Percentiles rank a stretch among this genome's conserved stretches.
phyloP scores from a whole-genome alignment of 768 basidiomycete species.

The Leucosporidium creatinivorum region DNA sequence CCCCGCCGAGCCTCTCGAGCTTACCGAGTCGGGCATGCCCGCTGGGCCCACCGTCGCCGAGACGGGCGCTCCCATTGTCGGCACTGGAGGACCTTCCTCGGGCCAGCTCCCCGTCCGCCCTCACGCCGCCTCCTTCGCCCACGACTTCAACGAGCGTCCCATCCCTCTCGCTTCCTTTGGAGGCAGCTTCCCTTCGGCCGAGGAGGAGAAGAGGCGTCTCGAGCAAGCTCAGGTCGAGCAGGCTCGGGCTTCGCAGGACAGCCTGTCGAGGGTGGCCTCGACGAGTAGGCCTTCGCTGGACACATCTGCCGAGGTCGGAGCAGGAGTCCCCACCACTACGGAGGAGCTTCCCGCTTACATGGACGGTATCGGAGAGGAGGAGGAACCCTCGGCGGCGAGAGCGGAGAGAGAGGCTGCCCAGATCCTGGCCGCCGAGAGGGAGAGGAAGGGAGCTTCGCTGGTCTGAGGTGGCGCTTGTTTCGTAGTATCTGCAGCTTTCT shows the following conservation, averaged over 20 bases:
- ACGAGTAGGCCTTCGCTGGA: slow-evolving; percentile 4
- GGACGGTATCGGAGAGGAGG: slow-evolving; percentile 14
- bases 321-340: not conserved
- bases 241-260: slow-evolving; percentile 12
- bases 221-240: not conserved
- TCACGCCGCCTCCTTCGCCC: too few relatives aligned
- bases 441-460: slow-evolving; percentile 3
- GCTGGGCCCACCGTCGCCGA: slow-evolving; percentile 40
- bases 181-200: slow-evolving; percentile 1
- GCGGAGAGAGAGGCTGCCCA: slow-evolving; percentile 15
- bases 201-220: not conserved
- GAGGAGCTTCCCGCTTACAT: slow-evolving; percentile 10
- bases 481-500: not conserved
- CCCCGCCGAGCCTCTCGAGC: slow-evolving; percentile 34
- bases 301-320: not conserved
- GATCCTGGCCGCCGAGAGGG: slow-evolving; percentile 25
- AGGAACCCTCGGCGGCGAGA: slow-evolving; percentile 2
- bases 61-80: slow-evolving; percentile 36
- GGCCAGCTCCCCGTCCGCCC: slow-evolving; percentile 28
- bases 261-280: slow-evolving; percentile 30
- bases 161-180: not conserved
- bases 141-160: not conserved
- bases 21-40: slow-evolving; percentile 39
- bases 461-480: not conserved
- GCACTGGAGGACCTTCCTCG: slow-evolving; percentile 37